Percentiles rank a stretch among this genome's conserved stretches.
Evolutionary conservation across 805 yeast genomes (phyloP).

Genomic region (Diddensiella transvaalensis): DNA sequence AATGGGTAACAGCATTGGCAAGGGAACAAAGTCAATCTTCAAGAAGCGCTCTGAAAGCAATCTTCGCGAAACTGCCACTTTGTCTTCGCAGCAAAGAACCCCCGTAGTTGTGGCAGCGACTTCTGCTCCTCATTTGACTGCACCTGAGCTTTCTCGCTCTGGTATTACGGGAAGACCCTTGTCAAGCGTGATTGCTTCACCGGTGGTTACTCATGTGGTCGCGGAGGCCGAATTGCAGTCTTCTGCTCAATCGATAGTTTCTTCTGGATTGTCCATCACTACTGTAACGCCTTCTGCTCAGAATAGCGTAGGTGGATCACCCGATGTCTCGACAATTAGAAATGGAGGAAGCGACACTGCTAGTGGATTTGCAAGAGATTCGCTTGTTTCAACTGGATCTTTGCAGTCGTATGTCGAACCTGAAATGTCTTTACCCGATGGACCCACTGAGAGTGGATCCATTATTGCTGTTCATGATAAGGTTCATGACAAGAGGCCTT

Average conservation of each 20-base stretch:
- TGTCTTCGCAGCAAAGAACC: background rate
- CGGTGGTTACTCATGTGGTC: conserved; percentile 19
- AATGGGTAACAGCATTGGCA: conserved; percentile 10
- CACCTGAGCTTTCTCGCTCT: conserved; percentile 1
- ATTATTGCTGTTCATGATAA: background rate
- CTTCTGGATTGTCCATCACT: conserved; percentile 6
- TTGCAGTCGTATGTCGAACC: background rate
- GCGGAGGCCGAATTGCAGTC: conserved; percentile 19
- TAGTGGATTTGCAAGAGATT: background rate
- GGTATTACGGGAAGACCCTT: background rate
- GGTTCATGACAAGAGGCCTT: no score
- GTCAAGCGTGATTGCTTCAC: conserved; percentile 5
- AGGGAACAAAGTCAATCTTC: conserved; percentile 14
- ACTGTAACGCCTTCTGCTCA: conserved; percentile 2
- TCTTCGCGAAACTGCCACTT: background rate
- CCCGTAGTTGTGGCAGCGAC: background rate
- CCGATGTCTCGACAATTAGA: background rate
- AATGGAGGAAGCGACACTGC: background rate
- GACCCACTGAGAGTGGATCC: background rate
- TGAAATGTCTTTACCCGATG: background rate
- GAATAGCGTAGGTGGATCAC: background rate
- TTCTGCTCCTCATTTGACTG: background rate
- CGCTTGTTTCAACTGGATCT: background rate
- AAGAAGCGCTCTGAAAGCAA: background rate
- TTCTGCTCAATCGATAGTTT: conserved; percentile 4